Evolutionary conservation across 169 alveolate genomes (phyloP), one percentile per base, ranked within the genome.

Genomic region (Plasmodium ovale): DNA sequence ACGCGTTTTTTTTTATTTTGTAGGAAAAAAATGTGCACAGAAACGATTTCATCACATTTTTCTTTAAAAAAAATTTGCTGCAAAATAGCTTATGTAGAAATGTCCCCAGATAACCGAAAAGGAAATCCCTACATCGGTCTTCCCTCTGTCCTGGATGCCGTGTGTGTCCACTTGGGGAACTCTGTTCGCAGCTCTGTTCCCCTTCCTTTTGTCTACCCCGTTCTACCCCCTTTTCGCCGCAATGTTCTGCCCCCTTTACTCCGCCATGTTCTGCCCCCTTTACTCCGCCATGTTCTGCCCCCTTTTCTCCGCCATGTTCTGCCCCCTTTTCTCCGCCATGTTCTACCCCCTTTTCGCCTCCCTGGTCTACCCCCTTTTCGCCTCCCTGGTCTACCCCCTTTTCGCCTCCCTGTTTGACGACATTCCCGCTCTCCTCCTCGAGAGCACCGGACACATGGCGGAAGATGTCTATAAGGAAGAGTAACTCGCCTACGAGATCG

Each of bases 11-110:
- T 35, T 33, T 23, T 27, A 54, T 51, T 49, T 47, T 29, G 31
- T 33, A 27, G 1, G 59, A 49, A 29, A 82, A 82, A 16, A 82
- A 49, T 1, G 31, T 64, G 16, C 35, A 49, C 16, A 82, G 35
- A 82, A 82, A 64, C n/a, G 84, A 82, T 21, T 9, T 25, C 9
- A 82, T 7, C 72, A 82, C 65, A 44, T 82, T 64, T 51, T 82
- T 82, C 9, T 27, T 49, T 65, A 82, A 70, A 23, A 82, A 21
- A 19, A 6, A 6, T 0, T 82, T 69, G 9, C 3, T 12, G 6
- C 70, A 21, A 25, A 65, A 65, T 14, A 65, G 0, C 2, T n/a
- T 0, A 1, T 65, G 59, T 10, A 82, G 37, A 27, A 49, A 82
- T 21, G 37, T 16, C 7, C 7, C 31, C 10, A 82, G 7, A 16